Conservation (phyloP, 2,329 filamentous ascomycete species). For the Colletotrichum incanum region DNA sequence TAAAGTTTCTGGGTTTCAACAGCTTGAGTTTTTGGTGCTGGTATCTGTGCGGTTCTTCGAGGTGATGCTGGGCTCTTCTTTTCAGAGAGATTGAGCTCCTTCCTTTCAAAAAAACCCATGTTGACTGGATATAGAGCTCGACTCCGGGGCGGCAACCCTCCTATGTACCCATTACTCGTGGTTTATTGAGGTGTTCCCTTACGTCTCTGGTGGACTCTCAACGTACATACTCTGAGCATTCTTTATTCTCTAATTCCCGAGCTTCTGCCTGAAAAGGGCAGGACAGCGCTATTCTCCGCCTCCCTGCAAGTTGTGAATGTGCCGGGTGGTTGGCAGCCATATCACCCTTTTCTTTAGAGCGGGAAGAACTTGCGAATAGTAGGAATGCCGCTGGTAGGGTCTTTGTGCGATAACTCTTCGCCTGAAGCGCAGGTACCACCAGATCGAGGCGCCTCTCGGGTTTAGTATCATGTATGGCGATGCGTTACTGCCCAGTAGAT, state of each 20-base stretch:
- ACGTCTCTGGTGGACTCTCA: not conserved
- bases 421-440: not conserved
- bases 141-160: not conserved
- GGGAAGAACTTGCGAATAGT: not conserved
- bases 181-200: not conserved
- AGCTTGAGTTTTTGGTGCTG: not conserved
- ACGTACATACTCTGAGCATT: not conserved
- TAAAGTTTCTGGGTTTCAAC: constrained; percentile 22
- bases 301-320: not conserved
- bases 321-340: not conserved
- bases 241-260: not conserved
- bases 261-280: not conserved
- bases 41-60: not conserved
- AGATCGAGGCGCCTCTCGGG: not conserved
- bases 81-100: not conserved
- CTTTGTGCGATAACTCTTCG: not conserved
- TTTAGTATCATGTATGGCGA: not conserved
- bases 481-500: not conserved
- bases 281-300: too few relatives aligned
- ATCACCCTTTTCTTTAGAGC: not conserved
- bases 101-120: not conserved
- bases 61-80: not conserved
- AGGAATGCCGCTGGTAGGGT: not conserved
- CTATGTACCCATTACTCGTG: not conserved
- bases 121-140: not conserved